Conservation (phyloP, 345 rosid genomes). For the Lenwebbia sp. region DNA sequence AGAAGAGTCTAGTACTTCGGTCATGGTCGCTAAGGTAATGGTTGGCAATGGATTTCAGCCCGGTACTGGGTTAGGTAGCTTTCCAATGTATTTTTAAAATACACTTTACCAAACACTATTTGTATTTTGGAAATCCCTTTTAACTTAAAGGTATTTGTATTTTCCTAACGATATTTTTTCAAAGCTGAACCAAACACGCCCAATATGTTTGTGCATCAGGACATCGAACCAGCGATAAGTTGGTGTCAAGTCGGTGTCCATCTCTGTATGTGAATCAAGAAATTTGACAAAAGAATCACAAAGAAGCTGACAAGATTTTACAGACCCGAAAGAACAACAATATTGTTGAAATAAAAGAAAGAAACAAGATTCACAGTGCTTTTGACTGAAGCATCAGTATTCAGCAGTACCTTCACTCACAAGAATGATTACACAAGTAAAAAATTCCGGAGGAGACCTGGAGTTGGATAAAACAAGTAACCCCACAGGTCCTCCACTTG, state of each 20-base stretch:
- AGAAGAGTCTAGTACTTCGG: too few relatives aligned
- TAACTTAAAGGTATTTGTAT: too few relatives aligned
- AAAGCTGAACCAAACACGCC: too few relatives aligned
- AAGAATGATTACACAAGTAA: constrained; percentile 31
- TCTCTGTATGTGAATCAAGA: neutral
- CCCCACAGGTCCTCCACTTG: constrained; percentile 27
- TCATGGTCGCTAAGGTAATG: too few relatives aligned
- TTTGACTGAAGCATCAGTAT: neutral
- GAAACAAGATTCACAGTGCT: neutral
- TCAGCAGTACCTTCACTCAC: constrained; percentile 11
- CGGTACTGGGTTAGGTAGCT: too few relatives aligned
- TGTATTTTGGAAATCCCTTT: too few relatives aligned
- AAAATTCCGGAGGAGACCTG: constrained; percentile 20
- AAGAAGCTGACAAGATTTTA: neutral
- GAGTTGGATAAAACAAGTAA: constrained; percentile 22
- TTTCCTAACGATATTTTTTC: too few relatives aligned
- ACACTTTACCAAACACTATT: too few relatives aligned
- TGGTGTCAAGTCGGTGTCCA: neutral
- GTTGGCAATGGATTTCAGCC: too few relatives aligned
- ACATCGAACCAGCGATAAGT: neutral
- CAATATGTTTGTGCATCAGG: neutral
- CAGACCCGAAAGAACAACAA: neutral
- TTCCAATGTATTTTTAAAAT: too few relatives aligned
- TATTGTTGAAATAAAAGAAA: neutral
- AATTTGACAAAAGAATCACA: neutral